Conservation (phyloP, 306 rosid species). For the Fragaria ananassa region DNA sequence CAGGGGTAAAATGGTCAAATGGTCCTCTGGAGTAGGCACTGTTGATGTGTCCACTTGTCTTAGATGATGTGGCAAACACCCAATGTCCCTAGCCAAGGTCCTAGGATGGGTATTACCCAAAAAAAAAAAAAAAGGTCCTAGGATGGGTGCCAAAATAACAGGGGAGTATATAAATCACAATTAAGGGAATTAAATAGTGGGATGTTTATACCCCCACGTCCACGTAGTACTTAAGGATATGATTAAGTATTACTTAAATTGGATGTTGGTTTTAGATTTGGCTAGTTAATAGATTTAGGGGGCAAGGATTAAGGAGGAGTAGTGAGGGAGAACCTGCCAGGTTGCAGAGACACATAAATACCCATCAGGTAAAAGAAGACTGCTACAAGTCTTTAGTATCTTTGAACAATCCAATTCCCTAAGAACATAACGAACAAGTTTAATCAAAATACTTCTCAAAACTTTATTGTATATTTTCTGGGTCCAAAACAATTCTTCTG, state of each 20-base stretch:
- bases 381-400: background rate
- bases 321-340: background rate
- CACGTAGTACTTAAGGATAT: background rate
- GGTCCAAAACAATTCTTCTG: background rate
- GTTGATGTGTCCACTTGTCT: background rate
- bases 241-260: background rate
- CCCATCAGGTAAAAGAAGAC: background rate
- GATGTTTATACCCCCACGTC: background rate
- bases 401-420: background rate
- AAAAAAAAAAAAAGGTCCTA: too few species aligned
- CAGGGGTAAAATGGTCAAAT: background rate
- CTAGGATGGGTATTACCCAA: too few species aligned
- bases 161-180: slow-evolving; percentile 6
- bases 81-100: background rate
- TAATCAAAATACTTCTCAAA: background rate
- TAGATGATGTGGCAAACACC: background rate
- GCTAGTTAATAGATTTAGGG: background rate
- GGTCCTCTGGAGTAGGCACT: background rate
- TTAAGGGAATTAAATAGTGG: background rate
- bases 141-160: background rate
- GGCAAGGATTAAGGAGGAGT: background rate
- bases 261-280: background rate
- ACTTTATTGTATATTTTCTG: background rate
- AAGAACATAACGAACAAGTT: background rate
- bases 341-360: slow-evolving; percentile 6